Percentiles rank a stretch among this genome's conserved stretches.
These are phyloP conservation scores for Thelonectria olida DNA, from an alignment of 2,329 filamentous ascomycete species.

Conservation along the genomic window DNA sequence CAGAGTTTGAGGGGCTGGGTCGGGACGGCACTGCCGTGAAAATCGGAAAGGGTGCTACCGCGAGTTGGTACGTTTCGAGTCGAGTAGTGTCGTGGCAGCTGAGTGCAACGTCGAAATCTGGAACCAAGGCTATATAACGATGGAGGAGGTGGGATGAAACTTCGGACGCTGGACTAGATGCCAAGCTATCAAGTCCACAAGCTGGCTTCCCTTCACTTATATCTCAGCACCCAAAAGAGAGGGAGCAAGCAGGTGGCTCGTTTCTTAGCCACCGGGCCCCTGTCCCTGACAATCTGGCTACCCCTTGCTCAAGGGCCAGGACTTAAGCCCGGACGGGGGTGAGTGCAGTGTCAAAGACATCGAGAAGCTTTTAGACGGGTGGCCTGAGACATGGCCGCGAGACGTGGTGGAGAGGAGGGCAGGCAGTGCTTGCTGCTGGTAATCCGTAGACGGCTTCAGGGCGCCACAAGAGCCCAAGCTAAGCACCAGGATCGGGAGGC, in stretches of 20 bases:
- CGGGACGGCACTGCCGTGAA: conserved; percentile 33
- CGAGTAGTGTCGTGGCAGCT: conserved; percentile 28
- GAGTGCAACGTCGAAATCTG: conserved; percentile 32
- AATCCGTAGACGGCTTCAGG: too few relatives aligned
- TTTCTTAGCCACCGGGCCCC: conserved; percentile 33
- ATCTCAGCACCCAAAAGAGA: conserved; percentile 28
- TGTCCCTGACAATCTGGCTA: conserved; percentile 29
- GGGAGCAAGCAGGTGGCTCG: conserved; percentile 20
- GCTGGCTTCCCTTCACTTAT: conserved; percentile 34
- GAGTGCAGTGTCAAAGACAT: conserved; percentile 29
- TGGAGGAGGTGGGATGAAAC: conserved; percentile 35
- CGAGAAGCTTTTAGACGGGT: conserved; percentile 34
- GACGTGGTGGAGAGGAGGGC: conserved; percentile 25
- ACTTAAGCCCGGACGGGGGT: conserved; percentile 15
- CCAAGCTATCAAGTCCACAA: conserved; percentile 34
- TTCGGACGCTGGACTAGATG: conserved; percentile 32
- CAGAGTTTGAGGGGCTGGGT: conserved; percentile 36
- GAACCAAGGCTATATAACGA: conserved; percentile 40
- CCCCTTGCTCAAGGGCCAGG: conserved; percentile 24
- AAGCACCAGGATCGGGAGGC: conserved; percentile 28
- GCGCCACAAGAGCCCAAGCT: conserved; percentile 26
- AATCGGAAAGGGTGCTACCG: conserved; percentile 30
- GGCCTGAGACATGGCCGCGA: conserved; percentile 32
- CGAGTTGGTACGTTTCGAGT: conserved; percentile 40
- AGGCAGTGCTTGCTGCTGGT: conserved; percentile 22